Evolutionary conservation across 345 rosid genomes (phyloP).

Genomic region (Capsella bursapastoris): DNA sequence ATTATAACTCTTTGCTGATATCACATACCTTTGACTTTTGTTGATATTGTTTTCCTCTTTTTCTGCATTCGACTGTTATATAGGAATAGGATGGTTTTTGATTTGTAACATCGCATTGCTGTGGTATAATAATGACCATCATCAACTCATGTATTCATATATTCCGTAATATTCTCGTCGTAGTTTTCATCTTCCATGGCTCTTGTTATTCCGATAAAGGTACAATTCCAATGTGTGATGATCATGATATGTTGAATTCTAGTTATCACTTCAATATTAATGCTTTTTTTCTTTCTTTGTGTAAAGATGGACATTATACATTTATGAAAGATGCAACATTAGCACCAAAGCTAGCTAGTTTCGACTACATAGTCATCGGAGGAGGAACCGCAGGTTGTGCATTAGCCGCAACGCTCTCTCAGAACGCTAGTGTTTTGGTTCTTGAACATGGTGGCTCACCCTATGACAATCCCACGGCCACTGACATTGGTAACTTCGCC

Average conservation of each 20-base stretch:
- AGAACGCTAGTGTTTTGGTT: conserved; percentile 57
- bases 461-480: conserved; percentile 48
- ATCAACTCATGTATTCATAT: neutral
- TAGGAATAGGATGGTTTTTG: neutral
- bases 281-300: neutral
- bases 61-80: neutral
- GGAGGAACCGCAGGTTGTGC: conserved; percentile 36
- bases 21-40: neutral
- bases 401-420: conserved; percentile 69
- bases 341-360: neutral
- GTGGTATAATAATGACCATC: neutral
- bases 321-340: neutral
- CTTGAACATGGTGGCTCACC: conserved; percentile 72
- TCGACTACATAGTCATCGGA: conserved; percentile 2
- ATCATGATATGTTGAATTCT: neutral
- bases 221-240: neutral
- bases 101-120: neutral
- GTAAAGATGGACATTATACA: neutral
- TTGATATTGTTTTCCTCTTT: no score
- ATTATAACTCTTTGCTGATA: neutral
- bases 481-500: conserved; percentile 46
- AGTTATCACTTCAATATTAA: neutral
- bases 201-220: conserved; percentile 1
- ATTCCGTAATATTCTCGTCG: neutral
- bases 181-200: neutral